Evolutionary conservation across 169 alveolate species (phyloP), one percentile per base, ranked within the genome.

Genomic region (Plasmodium fragile): DNA sequence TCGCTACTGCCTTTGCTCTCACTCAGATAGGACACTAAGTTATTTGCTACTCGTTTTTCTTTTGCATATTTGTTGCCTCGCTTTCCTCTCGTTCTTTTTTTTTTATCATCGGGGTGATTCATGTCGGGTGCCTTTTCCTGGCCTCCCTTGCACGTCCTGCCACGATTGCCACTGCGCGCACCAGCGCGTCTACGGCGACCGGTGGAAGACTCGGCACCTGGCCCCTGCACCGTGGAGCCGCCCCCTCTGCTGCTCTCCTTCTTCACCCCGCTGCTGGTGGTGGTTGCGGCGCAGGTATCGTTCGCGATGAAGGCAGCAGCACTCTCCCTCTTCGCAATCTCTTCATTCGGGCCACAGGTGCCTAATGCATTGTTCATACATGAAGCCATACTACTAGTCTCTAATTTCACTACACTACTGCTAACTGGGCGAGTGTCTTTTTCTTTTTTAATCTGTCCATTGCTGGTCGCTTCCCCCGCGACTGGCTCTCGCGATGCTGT

Each of bases 11-110:
- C 70, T 36, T 59, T 70, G 22, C 80, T 73, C 55, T 69, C 79
- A 70, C 71, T 52, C 30, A 85, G 75, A 75, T 85, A 85, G 45
- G 81, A 34, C 59, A 30, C 81, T 85, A 85, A 72, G 18, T 22
- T 85, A 30, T 73, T 85, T 32, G 10, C 84, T n/a, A n/a, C 13
- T 77, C 41, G 18, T 84, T 72, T 45, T 84, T 72, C 79, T 5
- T 72, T 84, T 52, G 25, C 75, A 43, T 1, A 59, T 84, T 72
- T 84, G 41, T 49, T n/a, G 22, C 30, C 32, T 11, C 77, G 22
- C 41, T 84, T 32, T 25, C 13, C 22, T 10, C 52, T 83, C 52
- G 55, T 53, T 18, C 52, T 5, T 55, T 53, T 5, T 55, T 53
- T 6, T 8, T 18, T 10, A 55, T 55, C 43, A 22, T 65, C 59